Evolutionary conservation across 441 rosid species (phyloP).

Genomic region (Rhodomyrtus psidioides): DNA sequence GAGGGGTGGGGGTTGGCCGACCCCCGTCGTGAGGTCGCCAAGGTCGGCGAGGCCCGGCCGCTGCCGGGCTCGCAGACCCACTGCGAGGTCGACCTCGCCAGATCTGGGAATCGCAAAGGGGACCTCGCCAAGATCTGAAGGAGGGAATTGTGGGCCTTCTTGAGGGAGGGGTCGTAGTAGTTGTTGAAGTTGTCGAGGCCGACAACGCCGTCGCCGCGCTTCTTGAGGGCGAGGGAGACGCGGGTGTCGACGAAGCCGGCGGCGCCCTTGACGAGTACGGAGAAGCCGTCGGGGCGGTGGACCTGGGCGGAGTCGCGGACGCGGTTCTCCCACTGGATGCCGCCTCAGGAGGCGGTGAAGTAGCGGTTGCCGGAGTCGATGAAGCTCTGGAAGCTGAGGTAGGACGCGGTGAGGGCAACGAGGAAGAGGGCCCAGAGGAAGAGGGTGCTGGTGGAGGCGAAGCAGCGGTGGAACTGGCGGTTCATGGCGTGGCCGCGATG

Average conservation of each 20-base stretch:
- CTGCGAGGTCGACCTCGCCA: too few species aligned
- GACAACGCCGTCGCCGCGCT: constrained; percentile 1
- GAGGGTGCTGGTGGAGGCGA: constrained; percentile 7
- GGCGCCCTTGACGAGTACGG: constrained; percentile 1
- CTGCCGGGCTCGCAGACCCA: too few species aligned
- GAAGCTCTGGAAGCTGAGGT: constrained; percentile 8
- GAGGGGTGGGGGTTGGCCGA: too few species aligned
- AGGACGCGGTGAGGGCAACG: constrained; percentile 1
- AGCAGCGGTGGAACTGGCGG: constrained; percentile 7
- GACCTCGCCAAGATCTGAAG: too few species aligned
- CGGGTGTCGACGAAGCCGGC: constrained; percentile 3
- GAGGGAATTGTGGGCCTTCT: not conserved
- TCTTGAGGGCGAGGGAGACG: constrained; percentile 4
- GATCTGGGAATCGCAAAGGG: too few species aligned
- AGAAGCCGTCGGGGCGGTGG: not conserved
- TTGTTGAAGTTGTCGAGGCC: constrained; percentile 1
- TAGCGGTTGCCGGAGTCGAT: not conserved
- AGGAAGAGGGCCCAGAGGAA: constrained; percentile 6
- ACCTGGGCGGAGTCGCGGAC: constrained; percentile 5
- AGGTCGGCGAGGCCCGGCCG: too few species aligned
- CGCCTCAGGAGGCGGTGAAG: constrained; percentile 1
- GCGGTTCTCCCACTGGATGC: constrained; percentile 4
- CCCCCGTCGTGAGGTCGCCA: too few species aligned
- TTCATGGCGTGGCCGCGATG: not conserved
- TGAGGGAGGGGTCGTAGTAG: constrained; percentile 2